Base-by-base conservation (phyloP, 768 basidiomycete genomes). In the Favolaschia claudopus region DNA sequence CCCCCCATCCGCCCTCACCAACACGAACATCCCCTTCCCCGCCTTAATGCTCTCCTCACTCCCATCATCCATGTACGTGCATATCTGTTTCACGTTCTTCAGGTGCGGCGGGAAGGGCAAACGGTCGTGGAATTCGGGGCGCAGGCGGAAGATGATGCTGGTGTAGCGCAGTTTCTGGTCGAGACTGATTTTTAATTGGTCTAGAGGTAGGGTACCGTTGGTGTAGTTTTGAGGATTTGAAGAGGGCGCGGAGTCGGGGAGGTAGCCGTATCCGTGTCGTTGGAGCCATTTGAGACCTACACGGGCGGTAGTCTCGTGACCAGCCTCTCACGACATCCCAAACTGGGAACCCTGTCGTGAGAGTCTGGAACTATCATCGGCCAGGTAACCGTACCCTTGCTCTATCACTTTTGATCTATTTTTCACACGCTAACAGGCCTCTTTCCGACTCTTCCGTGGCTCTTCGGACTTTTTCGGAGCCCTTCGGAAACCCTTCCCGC, bases 201-300 rank as follows among this genome's bases (percentile, higher is more conserved):
- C 51, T 31, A 67, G 34, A 5, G 67, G 43, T 5, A 60, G 31
- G 17, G 24, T 51, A 7, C 48, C 52, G 3, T 33, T 43, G 40
- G 61, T 20, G 24, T 55, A 50, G 27, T n/a, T n/a, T n/a, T n/a
- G n/a, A n/a, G n/a, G n/a, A n/a, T n/a, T n/a, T n/a, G n/a, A n/a
- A n/a, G n/a, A n/a, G n/a, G n/a, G n/a, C n/a, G n/a, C n/a, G n/a
- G 42, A 27, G 19, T 60, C 22, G 20, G n/a, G n/a, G n/a, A 40
- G 15, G 54, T 29, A 42, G 20, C 55, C 64, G 47, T 63, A 72
- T 28, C 64, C 66, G 5, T 62, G 58, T 29, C 46, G 55, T 37
- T 59, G 37, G 8, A 76, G 52, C 68, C 68, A 72, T 32, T 66
- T 70, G 1, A 66, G 25, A 17, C 70, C 72, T 15, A 62, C 66